Evolutionary conservation across 495 filamentous ascomycete species (phyloP), one percentile per base, ranked within the genome.

Genomic region (Aspergillus kassunensis): DNA sequence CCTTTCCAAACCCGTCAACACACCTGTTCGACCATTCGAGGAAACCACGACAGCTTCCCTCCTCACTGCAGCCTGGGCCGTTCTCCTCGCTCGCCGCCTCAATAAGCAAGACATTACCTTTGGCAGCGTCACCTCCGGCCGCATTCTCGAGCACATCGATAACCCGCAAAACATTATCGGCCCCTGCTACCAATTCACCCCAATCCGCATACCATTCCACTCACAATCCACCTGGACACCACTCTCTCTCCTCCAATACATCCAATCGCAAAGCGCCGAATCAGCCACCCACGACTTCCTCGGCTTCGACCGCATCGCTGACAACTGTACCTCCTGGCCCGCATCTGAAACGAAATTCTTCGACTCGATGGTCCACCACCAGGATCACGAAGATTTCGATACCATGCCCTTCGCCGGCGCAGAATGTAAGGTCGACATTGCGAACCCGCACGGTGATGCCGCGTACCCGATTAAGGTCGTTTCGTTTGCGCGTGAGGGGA

Each of bases 61-160:
- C 0, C 78, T 80, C 4, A 82, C 79, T 0, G 81, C 83, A 0
- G 80, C 83, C 0, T 88, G 84, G 84, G 80, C 83, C 0, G 39
- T 85, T 0, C 62, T 77, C 1, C 72, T 88, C 4, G 76, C 83
- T 11, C 78, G 76, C 8, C 74, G 71, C 7, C 69, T 80, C 5
- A 27, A 48, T 0, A 69, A 58, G 1, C 27, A 51, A 0, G 84
- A 88, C 50, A 70, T 88, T 4, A 68, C 77, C 2, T 88, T 88
- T 52, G 84, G 83, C 33, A 65, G 76, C 41, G 80, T 86, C 4
- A 78, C 77, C 2, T 78, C 65, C 3, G 83, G 69, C 48, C 54
- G 77, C 49, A 66, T 65, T 4, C 51, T 80, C n/a, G 76, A 80
- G 36, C 41, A 35, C 30, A 24, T 75, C 34, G 29, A 66, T 18